phyloP scores from a whole-genome alignment of 345 rosid species.

The Citrus sp. region DNA sequence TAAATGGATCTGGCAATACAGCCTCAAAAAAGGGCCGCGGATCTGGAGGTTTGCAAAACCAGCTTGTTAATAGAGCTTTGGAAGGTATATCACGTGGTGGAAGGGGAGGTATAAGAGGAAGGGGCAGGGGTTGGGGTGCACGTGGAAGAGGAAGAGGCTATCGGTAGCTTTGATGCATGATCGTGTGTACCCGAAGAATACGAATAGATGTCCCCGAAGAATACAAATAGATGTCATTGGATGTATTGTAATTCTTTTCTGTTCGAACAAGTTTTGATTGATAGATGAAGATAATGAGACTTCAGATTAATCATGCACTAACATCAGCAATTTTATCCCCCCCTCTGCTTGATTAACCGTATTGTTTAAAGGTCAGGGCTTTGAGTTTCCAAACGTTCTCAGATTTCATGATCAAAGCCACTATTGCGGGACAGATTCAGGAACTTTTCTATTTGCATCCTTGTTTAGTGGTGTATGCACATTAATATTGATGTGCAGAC shows the following conservation, averaged over 20 bases:
- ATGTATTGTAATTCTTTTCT: constrained; percentile 20
- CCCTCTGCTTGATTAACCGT: background rate
- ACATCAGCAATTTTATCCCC: background rate
- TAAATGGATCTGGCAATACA: constrained; percentile 49
- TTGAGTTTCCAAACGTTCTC: background rate
- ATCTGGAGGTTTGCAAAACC: constrained; percentile 59
- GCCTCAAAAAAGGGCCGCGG: constrained; percentile 73
- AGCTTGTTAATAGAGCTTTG: constrained; percentile 84
- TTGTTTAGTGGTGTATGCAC: background rate
- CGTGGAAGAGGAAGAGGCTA: constrained; percentile 63
- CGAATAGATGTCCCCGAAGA: constrained; percentile 3
- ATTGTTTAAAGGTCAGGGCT: background rate
- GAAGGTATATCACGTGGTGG: constrained; percentile 86
- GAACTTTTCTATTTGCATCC: constrained; percentile 3
- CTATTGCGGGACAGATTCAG: background rate
- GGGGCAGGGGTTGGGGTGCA: constrained; percentile 54
- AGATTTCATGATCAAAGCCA: background rate
- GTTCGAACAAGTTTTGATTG: constrained; percentile 17
- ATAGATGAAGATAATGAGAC: constrained; percentile 5
- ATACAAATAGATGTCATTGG: background rate
- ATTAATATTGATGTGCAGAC: background rate
- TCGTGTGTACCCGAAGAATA: constrained; percentile 7
- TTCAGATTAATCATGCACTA: constrained; percentile 12
- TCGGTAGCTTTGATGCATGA: constrained; percentile 26
- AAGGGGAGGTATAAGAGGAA: constrained; percentile 60